phyloP scores from a whole-genome alignment of 306 rosid species.

The Rubus idaeus region DNA sequence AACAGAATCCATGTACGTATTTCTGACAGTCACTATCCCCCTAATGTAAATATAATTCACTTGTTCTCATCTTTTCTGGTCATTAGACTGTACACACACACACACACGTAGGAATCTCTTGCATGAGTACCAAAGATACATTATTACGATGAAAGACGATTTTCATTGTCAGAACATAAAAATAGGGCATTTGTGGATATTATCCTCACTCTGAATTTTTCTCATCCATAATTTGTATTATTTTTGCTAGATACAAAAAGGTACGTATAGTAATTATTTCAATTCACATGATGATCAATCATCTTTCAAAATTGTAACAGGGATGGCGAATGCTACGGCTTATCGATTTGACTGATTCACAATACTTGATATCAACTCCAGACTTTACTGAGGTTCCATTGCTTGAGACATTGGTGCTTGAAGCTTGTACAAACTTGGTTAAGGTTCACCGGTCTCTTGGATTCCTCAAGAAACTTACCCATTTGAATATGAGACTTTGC shows the following conservation, averaged over 20 bases:
- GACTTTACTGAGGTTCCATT: conserved; percentile 2
- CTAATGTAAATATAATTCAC: too few relatives aligned
- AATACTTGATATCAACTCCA: not conserved
- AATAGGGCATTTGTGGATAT: too few relatives aligned
- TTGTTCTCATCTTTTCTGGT: too few relatives aligned
- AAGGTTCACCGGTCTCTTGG: conserved; percentile 20
- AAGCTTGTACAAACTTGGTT: conserved; percentile 12
- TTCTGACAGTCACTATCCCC: too few relatives aligned
- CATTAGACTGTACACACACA: too few relatives aligned
- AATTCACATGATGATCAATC: not conserved
- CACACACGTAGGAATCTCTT: too few relatives aligned
- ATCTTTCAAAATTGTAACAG: not conserved
- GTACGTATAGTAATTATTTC: not conserved
- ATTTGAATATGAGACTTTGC: conserved; percentile 4
- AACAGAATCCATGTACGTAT: too few relatives aligned
- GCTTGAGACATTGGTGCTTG: conserved; percentile 15
- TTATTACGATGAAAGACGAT: too few relatives aligned
- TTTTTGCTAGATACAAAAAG: too few relatives aligned
- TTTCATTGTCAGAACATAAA: too few relatives aligned
- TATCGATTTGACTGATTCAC: not conserved
- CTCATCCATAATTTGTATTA: too few relatives aligned
- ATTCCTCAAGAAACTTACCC: not conserved
- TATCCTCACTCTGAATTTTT: not conserved
- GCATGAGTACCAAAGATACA: too few relatives aligned
- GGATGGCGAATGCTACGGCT: not conserved